Evolutionary conservation across 495 filamentous ascomycete species (phyloP).

Genomic region (Penicillium maclennaniae): DNA sequence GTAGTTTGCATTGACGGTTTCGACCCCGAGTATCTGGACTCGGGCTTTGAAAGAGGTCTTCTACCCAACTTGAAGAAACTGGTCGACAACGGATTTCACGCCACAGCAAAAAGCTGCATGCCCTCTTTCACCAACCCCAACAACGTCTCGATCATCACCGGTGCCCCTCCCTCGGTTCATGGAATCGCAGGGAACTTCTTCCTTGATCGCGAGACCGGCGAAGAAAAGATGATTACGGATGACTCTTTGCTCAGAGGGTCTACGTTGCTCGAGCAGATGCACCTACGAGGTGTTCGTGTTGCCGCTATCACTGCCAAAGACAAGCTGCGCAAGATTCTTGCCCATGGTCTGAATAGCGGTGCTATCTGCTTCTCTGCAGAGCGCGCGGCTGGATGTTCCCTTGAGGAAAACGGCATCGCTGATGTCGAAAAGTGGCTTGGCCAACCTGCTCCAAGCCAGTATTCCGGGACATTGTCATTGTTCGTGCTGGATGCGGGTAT

Average conservation of each 20-base stretch:
- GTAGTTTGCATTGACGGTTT: slow-evolving; percentile 38
- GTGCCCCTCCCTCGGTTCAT: slow-evolving; percentile 26
- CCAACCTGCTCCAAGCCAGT: slow-evolving; percentile 26
- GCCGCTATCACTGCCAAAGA: slow-evolving; percentile 39
- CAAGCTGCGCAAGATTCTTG: slow-evolving; percentile 32
- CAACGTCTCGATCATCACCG: slow-evolving; percentile 36
- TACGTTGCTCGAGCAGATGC: slow-evolving; percentile 35
- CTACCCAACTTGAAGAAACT: slow-evolving; percentile 26
- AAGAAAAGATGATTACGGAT: slow-evolving; percentile 34
- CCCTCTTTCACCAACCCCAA: slow-evolving; percentile 37
- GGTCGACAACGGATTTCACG: slow-evolving; percentile 29
- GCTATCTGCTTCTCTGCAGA: slow-evolving; percentile 36
- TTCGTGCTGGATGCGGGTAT: slow-evolving; percentile 39
- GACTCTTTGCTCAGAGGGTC: slow-evolving; percentile 28
- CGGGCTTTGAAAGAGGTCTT: slow-evolving; percentile 23
- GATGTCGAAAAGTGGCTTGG: slow-evolving; percentile 33
- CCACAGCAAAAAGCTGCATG: slow-evolving; percentile 31
- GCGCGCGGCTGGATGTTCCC: slow-evolving; percentile 18
- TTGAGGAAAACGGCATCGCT: slow-evolving; percentile 23
- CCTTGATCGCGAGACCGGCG: slow-evolving; percentile 29
- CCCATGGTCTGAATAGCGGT: slow-evolving; percentile 24
- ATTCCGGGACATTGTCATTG: slow-evolving; percentile 33
- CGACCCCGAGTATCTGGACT: slow-evolving; percentile 31
- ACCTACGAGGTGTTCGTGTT: slow-evolving; percentile 28
- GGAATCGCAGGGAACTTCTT: slow-evolving; percentile 38